Conservation (phyloP, 306 rosid genomes). For the Prosopis cineraria region DNA sequence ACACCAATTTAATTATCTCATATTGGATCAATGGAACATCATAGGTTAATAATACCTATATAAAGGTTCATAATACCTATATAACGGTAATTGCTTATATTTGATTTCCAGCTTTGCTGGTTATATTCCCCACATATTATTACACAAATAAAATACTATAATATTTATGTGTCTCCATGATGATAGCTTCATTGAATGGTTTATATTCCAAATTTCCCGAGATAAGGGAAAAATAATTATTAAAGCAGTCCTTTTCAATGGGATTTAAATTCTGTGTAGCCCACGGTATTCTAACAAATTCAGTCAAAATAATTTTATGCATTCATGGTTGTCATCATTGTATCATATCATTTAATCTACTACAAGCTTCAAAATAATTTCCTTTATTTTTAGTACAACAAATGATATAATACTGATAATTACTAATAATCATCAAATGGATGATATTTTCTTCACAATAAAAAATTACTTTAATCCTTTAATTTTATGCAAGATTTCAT, state of each 20-base stretch:
- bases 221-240: background rate
- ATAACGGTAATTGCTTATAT: background rate
- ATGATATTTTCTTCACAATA: too few relatives aligned
- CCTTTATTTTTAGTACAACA: too few relatives aligned
- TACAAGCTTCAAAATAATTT: background rate
- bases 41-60: slow-evolving; percentile 4
- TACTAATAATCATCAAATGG: too few relatives aligned
- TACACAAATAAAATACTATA: background rate
- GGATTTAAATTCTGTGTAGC: background rate
- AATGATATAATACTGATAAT: too few relatives aligned
- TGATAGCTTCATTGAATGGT: slow-evolving; percentile 1
- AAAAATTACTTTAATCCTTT: too few relatives aligned
- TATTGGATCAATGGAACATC: background rate
- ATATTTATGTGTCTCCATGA: background rate
- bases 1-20: background rate
- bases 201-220: background rate
- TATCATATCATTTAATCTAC: background rate
- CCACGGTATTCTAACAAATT: background rate
- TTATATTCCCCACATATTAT: background rate
- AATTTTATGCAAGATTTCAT: too few relatives aligned
- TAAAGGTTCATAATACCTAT: background rate
- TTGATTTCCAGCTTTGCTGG: background rate
- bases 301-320: background rate
- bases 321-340: background rate
- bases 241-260: background rate